Evolutionary conservation across 2,329 filamentous ascomycete genomes (phyloP).

Genomic region (Colletotrichum orbiculare): DNA sequence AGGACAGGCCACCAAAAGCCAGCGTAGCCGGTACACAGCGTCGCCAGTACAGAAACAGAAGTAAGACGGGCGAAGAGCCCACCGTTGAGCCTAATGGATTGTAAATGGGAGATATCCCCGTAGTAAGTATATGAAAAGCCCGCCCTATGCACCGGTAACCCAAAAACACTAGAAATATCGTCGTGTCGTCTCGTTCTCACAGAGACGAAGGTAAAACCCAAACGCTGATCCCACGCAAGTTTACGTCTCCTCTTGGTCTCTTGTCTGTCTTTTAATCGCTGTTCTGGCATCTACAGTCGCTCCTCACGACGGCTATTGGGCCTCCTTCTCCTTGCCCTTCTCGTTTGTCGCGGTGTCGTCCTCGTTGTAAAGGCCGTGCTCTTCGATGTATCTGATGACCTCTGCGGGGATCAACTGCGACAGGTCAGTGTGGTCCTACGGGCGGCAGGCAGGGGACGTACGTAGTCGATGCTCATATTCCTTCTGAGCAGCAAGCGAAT

Average conservation of each 20-base stretch:
- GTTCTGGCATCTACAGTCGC: background rate
- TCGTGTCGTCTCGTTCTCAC: slow-evolving; percentile 18
- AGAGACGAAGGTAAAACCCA: slow-evolving; percentile 14
- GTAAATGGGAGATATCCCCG: slow-evolving; percentile 21
- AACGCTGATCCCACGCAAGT: slow-evolving; percentile 33
- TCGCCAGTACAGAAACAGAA: no score
- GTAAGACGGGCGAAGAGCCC: no score
- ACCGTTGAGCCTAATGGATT: background rate
- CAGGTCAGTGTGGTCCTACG: slow-evolving; percentile 70
- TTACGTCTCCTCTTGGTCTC: slow-evolving; percentile 7
- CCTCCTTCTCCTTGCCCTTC: slow-evolving; percentile 32
- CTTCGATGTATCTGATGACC: slow-evolving; percentile 79
- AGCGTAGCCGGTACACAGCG: no score
- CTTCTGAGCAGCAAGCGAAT: slow-evolving; percentile 37
- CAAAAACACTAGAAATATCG: slow-evolving; percentile 7
- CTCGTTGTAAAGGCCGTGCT: slow-evolving; percentile 73
- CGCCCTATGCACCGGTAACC: slow-evolving; percentile 24
- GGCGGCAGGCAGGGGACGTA: slow-evolving; percentile 1
- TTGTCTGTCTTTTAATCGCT: slow-evolving; percentile 1
- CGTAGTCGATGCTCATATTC: slow-evolving; percentile 38
- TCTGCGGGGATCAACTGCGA: slow-evolving; percentile 80
- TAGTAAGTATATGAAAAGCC: slow-evolving; percentile 22
- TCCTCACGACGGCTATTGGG: slow-evolving; percentile 10
- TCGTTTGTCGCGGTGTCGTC: slow-evolving; percentile 32
- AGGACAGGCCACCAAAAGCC: no score